Evolutionary conservation across 352 stramenopile species (phyloP).

Genomic region (Globisporangium paddicum): DNA sequence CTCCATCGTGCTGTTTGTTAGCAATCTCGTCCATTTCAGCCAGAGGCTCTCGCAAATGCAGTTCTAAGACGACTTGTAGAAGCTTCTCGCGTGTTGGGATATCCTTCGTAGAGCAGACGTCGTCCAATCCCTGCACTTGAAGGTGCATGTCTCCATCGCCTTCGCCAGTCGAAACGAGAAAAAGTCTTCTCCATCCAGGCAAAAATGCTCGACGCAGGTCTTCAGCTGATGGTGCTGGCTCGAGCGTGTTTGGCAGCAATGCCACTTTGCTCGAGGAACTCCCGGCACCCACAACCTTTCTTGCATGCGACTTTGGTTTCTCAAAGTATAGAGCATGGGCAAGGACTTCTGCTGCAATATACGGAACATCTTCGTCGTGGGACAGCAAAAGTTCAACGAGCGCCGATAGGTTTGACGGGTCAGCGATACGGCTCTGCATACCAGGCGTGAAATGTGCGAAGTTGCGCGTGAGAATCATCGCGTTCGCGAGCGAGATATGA

Average conservation of each 20-base stretch:
- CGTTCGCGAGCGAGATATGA: constrained; percentile 17
- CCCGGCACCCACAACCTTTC: neutral
- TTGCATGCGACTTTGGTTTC: neutral
- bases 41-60: neutral
- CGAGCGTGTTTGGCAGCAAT: neutral
- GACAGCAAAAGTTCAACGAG: constrained; percentile 5
- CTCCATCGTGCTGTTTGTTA: neutral
- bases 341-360: constrained; percentile 9
- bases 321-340: constrained; percentile 13
- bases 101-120: neutral
- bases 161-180: neutral
- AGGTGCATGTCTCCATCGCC: constrained; percentile 7
- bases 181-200: constrained; percentile 7
- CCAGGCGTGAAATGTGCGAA: constrained; percentile 19
- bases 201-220: constrained; percentile 1
- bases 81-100: neutral
- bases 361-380: neutral
- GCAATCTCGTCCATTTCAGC: neutral
- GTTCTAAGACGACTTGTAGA: neutral
- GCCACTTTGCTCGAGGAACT: neutral
- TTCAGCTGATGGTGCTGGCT: neutral
- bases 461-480: constrained; percentile 24
- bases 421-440: constrained; percentile 20
- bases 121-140: constrained; percentile 1
- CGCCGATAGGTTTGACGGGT: constrained; percentile 10